Evolutionary conservation across 352 stramenopile genomes (phyloP).

Genomic region (Pythium periplocum): DNA sequence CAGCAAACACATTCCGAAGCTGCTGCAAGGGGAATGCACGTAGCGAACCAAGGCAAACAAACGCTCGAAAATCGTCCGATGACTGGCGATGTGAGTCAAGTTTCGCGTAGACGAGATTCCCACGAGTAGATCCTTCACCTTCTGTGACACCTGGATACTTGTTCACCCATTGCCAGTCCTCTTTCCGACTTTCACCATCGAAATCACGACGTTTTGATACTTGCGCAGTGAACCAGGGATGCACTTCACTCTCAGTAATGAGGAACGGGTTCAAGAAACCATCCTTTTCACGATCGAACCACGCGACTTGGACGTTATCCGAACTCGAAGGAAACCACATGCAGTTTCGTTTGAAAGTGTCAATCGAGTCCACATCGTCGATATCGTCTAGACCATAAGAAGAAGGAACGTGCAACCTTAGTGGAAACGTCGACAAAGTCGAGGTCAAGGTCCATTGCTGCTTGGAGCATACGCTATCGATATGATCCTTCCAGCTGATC

Average conservation of each 20-base stretch:
- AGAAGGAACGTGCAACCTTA: not conserved
- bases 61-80: slow-evolving; percentile 20
- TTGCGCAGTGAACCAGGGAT: not conserved
- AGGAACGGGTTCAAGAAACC: not conserved
- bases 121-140: slow-evolving; percentile 11
- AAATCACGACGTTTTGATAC: not conserved
- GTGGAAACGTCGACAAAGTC: not conserved
- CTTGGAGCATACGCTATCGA: not conserved
- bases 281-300: not conserved
- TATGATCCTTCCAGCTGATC: not conserved
- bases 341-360: not conserved
- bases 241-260: not conserved
- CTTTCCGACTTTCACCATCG: not conserved
- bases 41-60: slow-evolving; percentile 32
- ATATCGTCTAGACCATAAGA: not conserved
- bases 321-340: not conserved
- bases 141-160: slow-evolving; percentile 22
- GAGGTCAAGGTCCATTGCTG: not conserved
- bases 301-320: not conserved
- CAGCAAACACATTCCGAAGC: slow-evolving; percentile 35
- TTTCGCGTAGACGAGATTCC: slow-evolving; percentile 44
- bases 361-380: not conserved
- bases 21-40: slow-evolving; percentile 50
- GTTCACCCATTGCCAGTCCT: slow-evolving; percentile 37
- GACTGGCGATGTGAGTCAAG: slow-evolving; percentile 10